Evolutionary conservation across 176 grass and related monocot genomes (phyloP).

Genomic region (Rhynchospora pubera): DNA sequence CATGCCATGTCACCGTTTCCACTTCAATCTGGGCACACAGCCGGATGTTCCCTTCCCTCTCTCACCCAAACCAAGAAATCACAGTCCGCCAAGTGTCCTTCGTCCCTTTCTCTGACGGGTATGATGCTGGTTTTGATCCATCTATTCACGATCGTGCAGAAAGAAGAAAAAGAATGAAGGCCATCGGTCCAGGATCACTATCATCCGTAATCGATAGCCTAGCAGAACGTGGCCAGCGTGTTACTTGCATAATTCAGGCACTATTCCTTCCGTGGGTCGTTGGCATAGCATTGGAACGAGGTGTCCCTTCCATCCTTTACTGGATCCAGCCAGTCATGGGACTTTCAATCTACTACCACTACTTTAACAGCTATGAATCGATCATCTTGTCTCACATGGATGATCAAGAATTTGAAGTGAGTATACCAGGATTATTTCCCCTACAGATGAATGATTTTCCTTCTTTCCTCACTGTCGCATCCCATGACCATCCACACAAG

Average conservation of each 20-base stretch:
- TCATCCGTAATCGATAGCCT: conserved; percentile 28
- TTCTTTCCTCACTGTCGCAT: neutral
- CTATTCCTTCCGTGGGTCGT: conserved; percentile 49
- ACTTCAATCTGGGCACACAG: conserved; percentile 37
- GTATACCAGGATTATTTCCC: conserved; percentile 18
- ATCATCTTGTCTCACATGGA: neutral
- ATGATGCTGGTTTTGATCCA: neutral
- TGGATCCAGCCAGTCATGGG: conserved; percentile 66
- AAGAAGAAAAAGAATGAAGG: neutral
- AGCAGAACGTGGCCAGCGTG: conserved; percentile 25
- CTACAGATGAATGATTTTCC: conserved; percentile 18
- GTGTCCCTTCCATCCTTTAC: conserved; percentile 44
- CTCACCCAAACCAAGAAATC: neutral
- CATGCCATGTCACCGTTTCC: conserved; percentile 51
- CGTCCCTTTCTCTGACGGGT: neutral
- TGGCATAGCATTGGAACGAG: conserved; percentile 33
- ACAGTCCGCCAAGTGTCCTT: neutral
- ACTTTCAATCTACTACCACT: conserved; percentile 37
- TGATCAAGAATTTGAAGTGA: neutral
- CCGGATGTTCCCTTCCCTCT: conserved; percentile 42
- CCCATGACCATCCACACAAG: neutral
- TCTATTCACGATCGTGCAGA: neutral
- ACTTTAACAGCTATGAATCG: conserved; percentile 12
- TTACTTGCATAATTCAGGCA: conserved; percentile 33
- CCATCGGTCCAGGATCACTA: neutral